Evolutionary conservation across 2,329 filamentous ascomycete species (phyloP).

Genomic region (Decorospora gaudefroyi): DNA sequence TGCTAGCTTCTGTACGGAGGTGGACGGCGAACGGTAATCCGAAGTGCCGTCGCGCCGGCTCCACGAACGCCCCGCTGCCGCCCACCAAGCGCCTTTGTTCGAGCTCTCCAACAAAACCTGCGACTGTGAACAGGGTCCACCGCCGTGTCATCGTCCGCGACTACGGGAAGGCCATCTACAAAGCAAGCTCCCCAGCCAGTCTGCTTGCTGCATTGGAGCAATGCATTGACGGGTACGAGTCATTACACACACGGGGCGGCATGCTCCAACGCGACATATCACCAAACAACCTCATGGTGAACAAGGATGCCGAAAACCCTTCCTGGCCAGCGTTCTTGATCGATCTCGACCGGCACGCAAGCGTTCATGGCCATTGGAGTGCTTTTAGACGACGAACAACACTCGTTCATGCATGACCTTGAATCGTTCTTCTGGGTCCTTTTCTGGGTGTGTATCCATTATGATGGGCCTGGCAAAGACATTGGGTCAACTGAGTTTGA

Average conservation of each 20-base stretch:
- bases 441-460: slow-evolving; percentile 56
- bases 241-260: slow-evolving; percentile 27
- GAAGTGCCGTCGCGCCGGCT: no score
- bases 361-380: slow-evolving; percentile 56
- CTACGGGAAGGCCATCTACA: slow-evolving; percentile 51
- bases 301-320: slow-evolving; percentile 49
- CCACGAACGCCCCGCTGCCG: slow-evolving; percentile 31
- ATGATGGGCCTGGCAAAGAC: slow-evolving; percentile 34
- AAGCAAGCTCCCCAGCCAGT: slow-evolving; percentile 44
- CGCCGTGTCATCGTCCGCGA: slow-evolving; percentile 50
- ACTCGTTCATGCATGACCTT: slow-evolving; percentile 56
- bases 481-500: slow-evolving; percentile 37
- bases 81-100: slow-evolving; percentile 10
- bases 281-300: slow-evolving; percentile 55
- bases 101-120: slow-evolving; percentile 16
- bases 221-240: slow-evolving; percentile 48
- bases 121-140: slow-evolving; percentile 45
- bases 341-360: slow-evolving; percentile 51
- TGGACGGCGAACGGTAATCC: no score
- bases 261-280: slow-evolving; percentile 54
- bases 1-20: no score
- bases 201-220: slow-evolving; percentile 47
- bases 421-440: slow-evolving; percentile 58
- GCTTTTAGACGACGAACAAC: slow-evolving; percentile 47
- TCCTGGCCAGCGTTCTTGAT: slow-evolving; percentile 52